Base-by-base conservation (phyloP, 192 early-diverging fungal species). In the Dissophora ornata region DNA sequence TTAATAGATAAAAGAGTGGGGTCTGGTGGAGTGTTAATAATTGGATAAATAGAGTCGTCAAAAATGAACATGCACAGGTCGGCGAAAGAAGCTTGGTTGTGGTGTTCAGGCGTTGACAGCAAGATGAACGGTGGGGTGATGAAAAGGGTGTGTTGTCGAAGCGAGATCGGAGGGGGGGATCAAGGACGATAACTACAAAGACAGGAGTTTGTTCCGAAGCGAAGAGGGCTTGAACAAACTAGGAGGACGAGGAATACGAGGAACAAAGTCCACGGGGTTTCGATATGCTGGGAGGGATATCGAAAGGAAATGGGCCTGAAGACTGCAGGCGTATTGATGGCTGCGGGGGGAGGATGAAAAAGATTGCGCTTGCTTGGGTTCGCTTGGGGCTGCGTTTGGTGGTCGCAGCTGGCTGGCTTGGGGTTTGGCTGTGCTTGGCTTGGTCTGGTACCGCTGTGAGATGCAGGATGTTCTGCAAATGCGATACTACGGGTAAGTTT, bases 1-100 rank as follows among this genome's bases (percentile, higher is more conserved):
- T 54, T 50, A 62, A 61, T 53, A 52, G 34, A 15, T 41, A 42
- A 70, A 46, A 62, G 52, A 75, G 33, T 36, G 33, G 63, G 56
- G 33, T 53, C 57, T 58, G 71, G 55, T 32, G 71, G 71, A 36
- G 56, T 58, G 71, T 75, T 49, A 58, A 67, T 58, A 60, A 59
- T 61, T 34, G 57, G 40, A 58, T 54, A 58, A 56, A 50, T 47
- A 62, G 60, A 48, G 59, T 61, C 59, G 68, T 70, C 68, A 70
- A 46, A 62, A 55, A 70, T 70, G 68, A 70, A 61, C 68, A 70
- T 70, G 68, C 68, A 70, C 68, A 70, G 34, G 68, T 59, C 40
- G 52, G 59, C 59, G 36, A 25, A 9, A 8, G 30, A 70, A 54
- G 68, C 68, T 70, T 55, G 68, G 68, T 53, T 63, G 62, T 63